Base-by-base conservation (phyloP, 768 basidiomycete species). In the Pleurotus salmoneostramineus region DNA sequence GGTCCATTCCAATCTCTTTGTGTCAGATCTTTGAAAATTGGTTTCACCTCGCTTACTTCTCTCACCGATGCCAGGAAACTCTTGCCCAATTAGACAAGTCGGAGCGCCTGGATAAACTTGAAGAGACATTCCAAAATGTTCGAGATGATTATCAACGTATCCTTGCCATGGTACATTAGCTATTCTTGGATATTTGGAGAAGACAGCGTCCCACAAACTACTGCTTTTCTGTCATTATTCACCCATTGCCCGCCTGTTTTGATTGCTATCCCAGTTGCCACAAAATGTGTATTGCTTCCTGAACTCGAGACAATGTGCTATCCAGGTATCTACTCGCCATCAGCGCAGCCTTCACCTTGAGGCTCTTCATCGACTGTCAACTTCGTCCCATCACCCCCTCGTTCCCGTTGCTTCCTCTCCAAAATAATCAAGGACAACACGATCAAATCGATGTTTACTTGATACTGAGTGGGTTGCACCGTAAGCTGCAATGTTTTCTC, bases 61-160 rank as follows among this genome's bases (percentile, higher is more conserved):
- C 21, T 27, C 21, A 10, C 44, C 44, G 46, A 56, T 37, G 52
- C 17, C 66, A 95, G 93, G 93, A 95, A 77, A 82, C 90, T 52
- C 80, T 99, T 46, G 85, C 84, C 54, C 95, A 95, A 66, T 75
- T 98, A 58, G 92, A 95, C 58, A 88, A 90, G 61, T 78, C 88
- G 56, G 96, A 98, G 66, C 81, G 94, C 31, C 79, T 92, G 56
- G 86, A 91, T 58, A 96, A 95, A 69, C 75, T 99, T 45, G 89
- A 94, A 71, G 93, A 95, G 73, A 98, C 96, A 4, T 99, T 92
- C 73, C 86, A 89, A 65, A 87, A 78, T 59, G 93, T 98, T 8
- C 76, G 78, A 45, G 86, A 92, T 45, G 94, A 95, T 69, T 99
- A 99, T 64, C 75, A 78, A 65, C 81, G 95, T 47, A 87, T 98